Evolutionary conservation across 441 rosid species (phyloP).

Genomic region (Euphorbia celastroides): DNA sequence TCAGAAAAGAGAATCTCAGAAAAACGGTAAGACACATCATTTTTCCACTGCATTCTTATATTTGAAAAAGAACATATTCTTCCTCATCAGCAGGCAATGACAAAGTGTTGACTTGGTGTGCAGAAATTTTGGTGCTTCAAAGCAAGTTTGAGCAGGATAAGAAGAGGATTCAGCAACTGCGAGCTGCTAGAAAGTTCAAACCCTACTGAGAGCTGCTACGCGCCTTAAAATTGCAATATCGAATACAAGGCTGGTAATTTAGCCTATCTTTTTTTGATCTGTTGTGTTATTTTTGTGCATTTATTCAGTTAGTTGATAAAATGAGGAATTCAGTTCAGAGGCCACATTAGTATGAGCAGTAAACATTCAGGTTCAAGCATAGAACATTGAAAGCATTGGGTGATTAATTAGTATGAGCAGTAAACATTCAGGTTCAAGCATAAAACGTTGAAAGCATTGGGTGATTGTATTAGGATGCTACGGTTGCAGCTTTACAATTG

Average conservation of each 20-base stretch:
- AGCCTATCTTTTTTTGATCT: not conserved
- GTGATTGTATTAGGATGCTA: not conserved
- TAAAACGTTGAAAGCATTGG: not conserved
- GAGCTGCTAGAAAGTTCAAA: slow-evolving; percentile 64
- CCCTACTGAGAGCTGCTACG: slow-evolving; percentile 38
- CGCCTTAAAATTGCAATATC: not conserved
- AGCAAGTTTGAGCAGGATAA: slow-evolving; percentile 70
- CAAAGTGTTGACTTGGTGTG: slow-evolving; percentile 10
- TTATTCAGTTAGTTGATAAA: not conserved
- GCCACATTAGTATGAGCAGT: not conserved
- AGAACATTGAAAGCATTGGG: too few species aligned
- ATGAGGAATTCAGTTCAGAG: not conserved
- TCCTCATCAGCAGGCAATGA: not conserved
- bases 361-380: slow-evolving; percentile 6
- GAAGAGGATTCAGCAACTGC: slow-evolving; percentile 53
- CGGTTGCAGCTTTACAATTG: not conserved
- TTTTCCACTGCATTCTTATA: not conserved
- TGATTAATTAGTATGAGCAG: too few species aligned
- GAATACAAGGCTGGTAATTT: not conserved
- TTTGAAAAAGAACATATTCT: not conserved
- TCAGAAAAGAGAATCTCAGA: slow-evolving; percentile 79
- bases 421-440: too few species aligned
- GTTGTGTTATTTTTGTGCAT: not conserved
- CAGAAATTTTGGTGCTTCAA: slow-evolving; percentile 65
- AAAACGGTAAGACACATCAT: slow-evolving; percentile 50